phyloP scores from a whole-genome alignment of 805 yeast genomes.

The Wickerhamiella occidentalis region DNA sequence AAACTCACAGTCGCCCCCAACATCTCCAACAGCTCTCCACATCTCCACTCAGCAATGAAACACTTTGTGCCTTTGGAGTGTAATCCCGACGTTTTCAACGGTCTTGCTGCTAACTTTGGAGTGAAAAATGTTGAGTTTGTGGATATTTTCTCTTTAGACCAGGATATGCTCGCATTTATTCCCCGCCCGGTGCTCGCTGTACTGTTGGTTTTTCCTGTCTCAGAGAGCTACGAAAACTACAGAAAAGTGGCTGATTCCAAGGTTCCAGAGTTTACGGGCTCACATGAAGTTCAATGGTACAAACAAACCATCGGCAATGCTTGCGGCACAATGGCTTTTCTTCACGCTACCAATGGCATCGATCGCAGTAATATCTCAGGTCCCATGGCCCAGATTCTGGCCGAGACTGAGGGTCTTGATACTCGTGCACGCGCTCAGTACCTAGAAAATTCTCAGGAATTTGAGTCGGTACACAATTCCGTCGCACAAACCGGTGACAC shows the following conservation, averaged over 20 bases:
- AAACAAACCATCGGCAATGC: conserved; percentile 78
- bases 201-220: conserved; percentile 72
- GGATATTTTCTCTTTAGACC: conserved; percentile 81
- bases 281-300: conserved; percentile 49
- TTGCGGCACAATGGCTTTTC: conserved; percentile 82
- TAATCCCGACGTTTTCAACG: conserved; percentile 71
- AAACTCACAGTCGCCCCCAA: too few relatives aligned
- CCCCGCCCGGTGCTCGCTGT: conserved; percentile 73
- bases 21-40: too few relatives aligned
- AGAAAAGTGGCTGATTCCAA: conserved; percentile 33
- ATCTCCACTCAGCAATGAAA: conserved; percentile 13
- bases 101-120: conserved; percentile 57
- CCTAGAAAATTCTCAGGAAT: conserved; percentile 33
- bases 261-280: conserved; percentile 10
- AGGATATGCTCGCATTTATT: conserved; percentile 62
- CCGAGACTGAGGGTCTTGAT: conserved; percentile 20
- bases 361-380: conserved; percentile 25
- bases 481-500: conserved; percentile 31
- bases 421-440: conserved; percentile 32
- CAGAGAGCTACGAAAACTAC: conserved; percentile 45
- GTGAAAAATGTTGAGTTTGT: conserved; percentile 50
- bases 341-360: conserved; percentile 44
- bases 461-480: conserved; percentile 32
- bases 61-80: conserved; percentile 72
- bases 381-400: conserved; percentile 20